These are phyloP conservation scores for Brassica hybrid DNA, from an alignment of 441 rosid genomes.

Conservation along the genomic window DNA sequence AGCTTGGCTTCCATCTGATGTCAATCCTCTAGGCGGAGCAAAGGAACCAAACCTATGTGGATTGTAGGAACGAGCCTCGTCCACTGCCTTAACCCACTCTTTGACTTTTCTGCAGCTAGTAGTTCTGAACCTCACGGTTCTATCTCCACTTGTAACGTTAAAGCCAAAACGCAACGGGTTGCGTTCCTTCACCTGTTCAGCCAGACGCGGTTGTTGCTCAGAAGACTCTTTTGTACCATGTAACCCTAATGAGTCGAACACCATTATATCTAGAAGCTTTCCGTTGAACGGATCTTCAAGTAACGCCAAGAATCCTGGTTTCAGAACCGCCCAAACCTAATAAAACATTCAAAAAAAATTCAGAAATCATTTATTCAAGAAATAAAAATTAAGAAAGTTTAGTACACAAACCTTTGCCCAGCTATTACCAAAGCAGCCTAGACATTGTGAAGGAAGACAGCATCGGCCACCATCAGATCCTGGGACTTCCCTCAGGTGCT, in stretches of 20 bases:
- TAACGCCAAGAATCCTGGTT: constrained; percentile 78
- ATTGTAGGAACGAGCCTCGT: constrained; percentile 64
- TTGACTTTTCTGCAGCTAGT: constrained; percentile 57
- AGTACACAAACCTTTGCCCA: constrained; percentile 62
- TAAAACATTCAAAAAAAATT: neutral
- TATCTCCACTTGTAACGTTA: constrained; percentile 61
- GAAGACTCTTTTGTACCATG: constrained; percentile 48
- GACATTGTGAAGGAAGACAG: constrained; percentile 50
- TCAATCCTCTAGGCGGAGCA: constrained; percentile 74
- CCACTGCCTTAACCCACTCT: constrained; percentile 71
- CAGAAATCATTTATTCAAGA: neutral
- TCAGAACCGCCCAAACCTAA: constrained; percentile 79
- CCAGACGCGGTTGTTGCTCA: constrained; percentile 46
- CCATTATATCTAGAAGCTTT: constrained; percentile 66
- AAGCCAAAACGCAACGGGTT: constrained; percentile 66
- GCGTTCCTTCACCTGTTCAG: constrained; percentile 62
- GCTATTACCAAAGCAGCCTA: constrained; percentile 53
- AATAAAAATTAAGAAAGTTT: neutral
- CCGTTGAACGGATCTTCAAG: constrained; percentile 65
- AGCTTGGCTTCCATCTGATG: constrained; percentile 73
- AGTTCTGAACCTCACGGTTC: constrained; percentile 58
- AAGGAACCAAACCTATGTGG: constrained; percentile 75
- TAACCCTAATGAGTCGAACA: constrained; percentile 55
- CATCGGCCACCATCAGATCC: constrained; percentile 45
- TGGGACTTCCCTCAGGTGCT: constrained; percentile 53